Evolutionary conservation across 1,284 basidiomycete species (phyloP), one percentile per base, ranked within the genome.

Genomic region (Ustilago curta): DNA sequence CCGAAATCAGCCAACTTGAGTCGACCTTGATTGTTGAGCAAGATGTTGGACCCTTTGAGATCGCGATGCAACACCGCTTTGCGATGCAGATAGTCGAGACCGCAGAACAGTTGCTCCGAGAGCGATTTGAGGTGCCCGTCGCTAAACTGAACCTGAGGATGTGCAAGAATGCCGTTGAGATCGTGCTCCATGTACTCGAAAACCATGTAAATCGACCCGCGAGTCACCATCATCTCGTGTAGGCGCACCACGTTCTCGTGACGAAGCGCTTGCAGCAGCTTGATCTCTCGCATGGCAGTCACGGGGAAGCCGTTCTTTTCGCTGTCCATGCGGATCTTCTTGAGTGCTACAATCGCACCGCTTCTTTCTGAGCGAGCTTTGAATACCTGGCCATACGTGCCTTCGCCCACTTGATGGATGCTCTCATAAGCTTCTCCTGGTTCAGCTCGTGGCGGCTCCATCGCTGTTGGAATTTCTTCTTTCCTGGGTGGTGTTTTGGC

Each of bases 181-280:
- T 99, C 97, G 85, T 99, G 96, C 82, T 99, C 95, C 93, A 98
- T 95, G 85, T 99, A 99, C 86, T 99, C 95, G 82, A 99, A 95
- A 29, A 99, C 96, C 95, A 99, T 99, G 86, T 95, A 97, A 21
- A 97, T 94, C 44, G 93, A 92, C 59, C 94, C 50, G 14, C 72
- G 59, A 8, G 94, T 94, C 1, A 98, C 95, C 91, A 99, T 95
- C 93, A 99, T 99, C 86, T 99, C 97, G 74, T 92, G 91, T 54
- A 99, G 86, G 42, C 89, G 90, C 32, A 99, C 91, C 29, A 99
- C 90, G 81, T 99, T 99, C 43, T 89, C 89, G 85, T 99, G 96
- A 53, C 90, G 88, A 53, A 99, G 86, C 1, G 91, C 92, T 85
- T 99, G 97, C 21, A 99, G 87, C 29, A 99, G 89, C 85, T 99